Percentiles rank a stretch among this genome's conserved stretches.
These are phyloP conservation scores for Aspergillus kassunensis DNA, from an alignment of 495 filamentous ascomycete genomes.

Conservation along the genomic window DNA sequence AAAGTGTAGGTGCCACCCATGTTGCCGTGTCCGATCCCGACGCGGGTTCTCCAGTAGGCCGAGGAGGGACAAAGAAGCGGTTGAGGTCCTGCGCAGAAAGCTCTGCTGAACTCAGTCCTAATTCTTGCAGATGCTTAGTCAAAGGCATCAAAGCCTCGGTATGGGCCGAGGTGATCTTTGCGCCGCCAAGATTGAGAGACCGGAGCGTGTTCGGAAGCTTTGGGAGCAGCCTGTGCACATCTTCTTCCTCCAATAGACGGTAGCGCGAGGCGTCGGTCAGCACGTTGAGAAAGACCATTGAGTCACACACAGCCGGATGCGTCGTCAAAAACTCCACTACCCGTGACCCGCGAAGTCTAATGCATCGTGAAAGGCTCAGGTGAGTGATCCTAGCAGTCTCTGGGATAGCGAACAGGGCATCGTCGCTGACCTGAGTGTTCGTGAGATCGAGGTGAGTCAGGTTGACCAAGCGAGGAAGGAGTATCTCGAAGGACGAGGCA, in stretches of 20 bases:
- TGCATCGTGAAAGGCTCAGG: conserved; percentile 76
- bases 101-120: conserved; percentile 65
- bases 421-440: conserved; percentile 73
- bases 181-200: conserved; percentile 74
- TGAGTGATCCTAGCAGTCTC: conserved; percentile 70
- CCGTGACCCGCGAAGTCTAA: conserved; percentile 57
- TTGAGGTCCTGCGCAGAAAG: conserved; percentile 64
- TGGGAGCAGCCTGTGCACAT: conserved; percentile 64
- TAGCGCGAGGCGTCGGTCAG: conserved; percentile 69
- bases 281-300: conserved; percentile 71
- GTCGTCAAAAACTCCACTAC: conserved; percentile 69
- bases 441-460: conserved; percentile 79
- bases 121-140: conserved; percentile 76
- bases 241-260: conserved; percentile 62
- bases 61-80: conserved; percentile 37
- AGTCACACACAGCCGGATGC: conserved; percentile 64
- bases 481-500: conserved; percentile 60
- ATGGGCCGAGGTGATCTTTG: conserved; percentile 62
- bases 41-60: conserved; percentile 28
- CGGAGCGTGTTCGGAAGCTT: conserved; percentile 63
- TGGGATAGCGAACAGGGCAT: conserved; percentile 68
- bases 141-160: conserved; percentile 61
- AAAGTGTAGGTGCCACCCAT: conserved; percentile 63
- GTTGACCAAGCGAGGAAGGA: conserved; percentile 65
- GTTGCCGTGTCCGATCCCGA: conserved; percentile 21